Conservation (phyloP, 805 yeast species). For the Blastobotrys terrestris region DNA sequence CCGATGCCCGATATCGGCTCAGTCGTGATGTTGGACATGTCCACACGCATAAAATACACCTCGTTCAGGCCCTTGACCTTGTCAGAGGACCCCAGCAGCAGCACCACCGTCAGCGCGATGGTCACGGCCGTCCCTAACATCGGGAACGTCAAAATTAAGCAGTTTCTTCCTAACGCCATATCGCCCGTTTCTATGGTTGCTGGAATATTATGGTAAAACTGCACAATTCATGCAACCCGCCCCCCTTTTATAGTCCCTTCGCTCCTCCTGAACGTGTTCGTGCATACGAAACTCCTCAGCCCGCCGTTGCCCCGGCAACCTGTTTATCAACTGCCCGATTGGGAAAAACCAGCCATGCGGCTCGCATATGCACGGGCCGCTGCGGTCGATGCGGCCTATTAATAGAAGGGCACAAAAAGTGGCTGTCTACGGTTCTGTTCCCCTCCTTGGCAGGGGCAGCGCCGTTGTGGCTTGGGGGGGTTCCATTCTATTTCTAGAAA, state of each 20-base stretch:
- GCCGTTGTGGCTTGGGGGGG: neutral
- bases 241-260: neutral
- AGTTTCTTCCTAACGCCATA: neutral
- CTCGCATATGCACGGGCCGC: no score
- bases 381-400: no score
- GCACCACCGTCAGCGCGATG: constrained; percentile 41
- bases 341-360: neutral
- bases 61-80: constrained; percentile 38
- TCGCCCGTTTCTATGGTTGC: no score
- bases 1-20: constrained; percentile 13
- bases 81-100: constrained; percentile 47
- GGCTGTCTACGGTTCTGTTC: neutral
- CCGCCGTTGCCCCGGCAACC: neutral
- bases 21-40: constrained; percentile 34
- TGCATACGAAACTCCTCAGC: neutral
- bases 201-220: neutral
- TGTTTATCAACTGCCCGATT: neutral
- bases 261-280: neutral
- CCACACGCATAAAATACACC: constrained; percentile 44
- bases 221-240: neutral
- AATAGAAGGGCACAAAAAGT: neutral
- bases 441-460: neutral
- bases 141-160: constrained; percentile 29
- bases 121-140: constrained; percentile 34
- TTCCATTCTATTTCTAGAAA: no score